These are phyloP conservation scores for Cyclotella baltica DNA, from an alignment of 108 stramenopile genomes.

Conservation along the genomic window DNA sequence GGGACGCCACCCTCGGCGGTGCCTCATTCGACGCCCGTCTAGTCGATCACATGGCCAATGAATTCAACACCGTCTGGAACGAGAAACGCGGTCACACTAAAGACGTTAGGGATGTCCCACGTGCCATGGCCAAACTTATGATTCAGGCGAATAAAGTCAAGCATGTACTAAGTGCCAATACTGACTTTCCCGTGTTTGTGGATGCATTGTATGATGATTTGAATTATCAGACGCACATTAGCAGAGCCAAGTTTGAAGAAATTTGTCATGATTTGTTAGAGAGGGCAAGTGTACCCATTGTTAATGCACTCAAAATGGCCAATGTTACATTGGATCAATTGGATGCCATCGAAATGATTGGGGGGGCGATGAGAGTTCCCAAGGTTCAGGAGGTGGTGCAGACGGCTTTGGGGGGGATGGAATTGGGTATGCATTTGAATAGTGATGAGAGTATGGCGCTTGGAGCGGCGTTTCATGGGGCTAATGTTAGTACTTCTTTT, in stretches of 20 bases:
- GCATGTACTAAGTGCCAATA: conserved; percentile 97
- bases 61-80: conserved; percentile 92
- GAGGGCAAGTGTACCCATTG: conserved; percentile 85
- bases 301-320: conserved; percentile 72
- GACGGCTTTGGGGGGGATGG: conserved; percentile 64
- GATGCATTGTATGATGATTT: conserved; percentile 94
- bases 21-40: conserved; percentile 86
- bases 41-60: conserved; percentile 92
- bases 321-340: conserved; percentile 90
- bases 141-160: conserved; percentile 97
- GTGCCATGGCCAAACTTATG: conserved; percentile 97
- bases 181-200: conserved; percentile 94
- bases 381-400: conserved; percentile 87
- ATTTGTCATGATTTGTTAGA: conserved; percentile 84
- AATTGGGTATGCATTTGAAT: conserved; percentile 98
- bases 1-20: conserved; percentile 96
- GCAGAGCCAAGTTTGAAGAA: conserved; percentile 90
- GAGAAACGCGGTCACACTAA: conserved; percentile 58
- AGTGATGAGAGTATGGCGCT: conserved; percentile 98
- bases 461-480: conserved; percentile 98
- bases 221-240: conserved; percentile 84
- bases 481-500: conserved; percentile 97
- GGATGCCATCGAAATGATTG: conserved; percentile 95
- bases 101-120: conserved; percentile 84
- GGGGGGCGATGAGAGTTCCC: conserved; percentile 98